A percentile compares a stretch with the other conserved stretches of the same genome.
These are phyloP conservation scores for Paracorniculantispora psalliotae DNA, from an alignment of 2,329 filamentous ascomycete species.

Conservation along the genomic window DNA sequence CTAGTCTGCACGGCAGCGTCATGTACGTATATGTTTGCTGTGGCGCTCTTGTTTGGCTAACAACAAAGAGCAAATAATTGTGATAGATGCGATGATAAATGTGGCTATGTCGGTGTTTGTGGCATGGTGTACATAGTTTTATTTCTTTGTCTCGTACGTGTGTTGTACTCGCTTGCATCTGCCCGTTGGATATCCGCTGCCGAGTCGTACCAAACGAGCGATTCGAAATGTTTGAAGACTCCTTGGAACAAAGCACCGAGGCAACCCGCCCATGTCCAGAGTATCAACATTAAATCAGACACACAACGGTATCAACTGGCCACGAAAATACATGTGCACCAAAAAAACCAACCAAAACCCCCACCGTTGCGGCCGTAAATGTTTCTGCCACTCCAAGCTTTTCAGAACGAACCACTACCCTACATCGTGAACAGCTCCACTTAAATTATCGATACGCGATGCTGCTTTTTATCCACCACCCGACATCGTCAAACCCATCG, in stretches of 20 bases:
- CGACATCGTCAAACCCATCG: neutral
- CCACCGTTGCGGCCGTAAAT: neutral
- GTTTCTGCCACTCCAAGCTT: neutral
- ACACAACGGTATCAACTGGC: too few relatives aligned
- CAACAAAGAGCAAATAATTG: neutral
- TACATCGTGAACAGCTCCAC: neutral
- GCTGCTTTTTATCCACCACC: neutral
- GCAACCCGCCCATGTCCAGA: too few relatives aligned
- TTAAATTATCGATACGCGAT: neutral
- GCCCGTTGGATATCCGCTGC: too few relatives aligned
- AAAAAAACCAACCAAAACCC: too few relatives aligned
- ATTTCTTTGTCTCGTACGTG: too few relatives aligned
- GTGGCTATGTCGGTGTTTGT: neutral
- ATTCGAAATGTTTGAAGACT: too few relatives aligned
- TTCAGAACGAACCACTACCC: neutral
- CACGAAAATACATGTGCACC: too few relatives aligned
- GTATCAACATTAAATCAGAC: too few relatives aligned
- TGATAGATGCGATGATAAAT: neutral
- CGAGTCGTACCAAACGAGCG: too few relatives aligned
- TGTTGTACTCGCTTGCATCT: too few relatives aligned
- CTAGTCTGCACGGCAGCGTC: constrained; percentile 1
- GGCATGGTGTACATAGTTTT: neutral
- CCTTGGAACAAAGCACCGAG: too few relatives aligned
- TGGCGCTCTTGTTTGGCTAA: neutral
- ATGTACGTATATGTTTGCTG: neutral